A percentile compares a stretch with the other conserved stretches of the same genome.
phyloP scores from a whole-genome alignment of 768 basidiomycete species.

The Leucosporidium scottii region DNA sequence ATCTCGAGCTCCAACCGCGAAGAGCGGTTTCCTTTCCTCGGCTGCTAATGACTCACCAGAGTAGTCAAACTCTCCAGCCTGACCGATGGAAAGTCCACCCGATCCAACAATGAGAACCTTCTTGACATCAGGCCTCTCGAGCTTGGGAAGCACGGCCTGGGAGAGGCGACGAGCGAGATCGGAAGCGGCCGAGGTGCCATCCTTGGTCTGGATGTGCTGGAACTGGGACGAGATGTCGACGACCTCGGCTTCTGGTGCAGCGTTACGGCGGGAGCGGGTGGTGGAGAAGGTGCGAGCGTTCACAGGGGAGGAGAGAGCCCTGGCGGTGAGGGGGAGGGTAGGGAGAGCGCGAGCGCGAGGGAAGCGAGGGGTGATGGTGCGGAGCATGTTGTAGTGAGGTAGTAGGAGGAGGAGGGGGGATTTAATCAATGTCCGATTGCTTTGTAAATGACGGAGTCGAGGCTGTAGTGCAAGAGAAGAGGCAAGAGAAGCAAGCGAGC shows the following conservation, averaged over 20 bases:
- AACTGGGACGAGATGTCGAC: slow-evolving; percentile 35
- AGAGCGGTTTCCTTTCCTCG: slow-evolving; percentile 8
- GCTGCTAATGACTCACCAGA: slow-evolving; percentile 51
- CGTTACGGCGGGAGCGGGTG: slow-evolving; percentile 16
- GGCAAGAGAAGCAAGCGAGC: background rate
- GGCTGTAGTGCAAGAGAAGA: slow-evolving; percentile 2
- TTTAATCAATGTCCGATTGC: background rate
- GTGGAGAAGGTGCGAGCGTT: slow-evolving; percentile 21
- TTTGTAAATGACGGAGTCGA: slow-evolving; percentile 25
- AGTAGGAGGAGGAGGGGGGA: slow-evolving; percentile 1
- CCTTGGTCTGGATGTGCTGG: slow-evolving; percentile 33
- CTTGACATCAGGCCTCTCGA: slow-evolving; percentile 82
- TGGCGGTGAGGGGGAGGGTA: slow-evolving; percentile 4
- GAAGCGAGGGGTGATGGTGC: slow-evolving; percentile 27
- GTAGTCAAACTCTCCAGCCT: slow-evolving; percentile 99
- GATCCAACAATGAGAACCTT: slow-evolving; percentile 94
- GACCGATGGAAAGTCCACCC: slow-evolving; percentile 92
- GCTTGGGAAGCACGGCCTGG: slow-evolving; percentile 84
- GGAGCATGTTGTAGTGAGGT: slow-evolving; percentile 23
- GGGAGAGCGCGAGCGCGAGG: slow-evolving; percentile 11
- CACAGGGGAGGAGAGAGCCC: background rate
- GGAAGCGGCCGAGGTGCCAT: slow-evolving; percentile 49
- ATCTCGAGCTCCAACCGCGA: background rate
- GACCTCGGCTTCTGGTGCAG: slow-evolving; percentile 3
- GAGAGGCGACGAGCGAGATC: slow-evolving; percentile 89